Conservation (phyloP, 116 monocot genomes). For the Zostera marina region DNA sequence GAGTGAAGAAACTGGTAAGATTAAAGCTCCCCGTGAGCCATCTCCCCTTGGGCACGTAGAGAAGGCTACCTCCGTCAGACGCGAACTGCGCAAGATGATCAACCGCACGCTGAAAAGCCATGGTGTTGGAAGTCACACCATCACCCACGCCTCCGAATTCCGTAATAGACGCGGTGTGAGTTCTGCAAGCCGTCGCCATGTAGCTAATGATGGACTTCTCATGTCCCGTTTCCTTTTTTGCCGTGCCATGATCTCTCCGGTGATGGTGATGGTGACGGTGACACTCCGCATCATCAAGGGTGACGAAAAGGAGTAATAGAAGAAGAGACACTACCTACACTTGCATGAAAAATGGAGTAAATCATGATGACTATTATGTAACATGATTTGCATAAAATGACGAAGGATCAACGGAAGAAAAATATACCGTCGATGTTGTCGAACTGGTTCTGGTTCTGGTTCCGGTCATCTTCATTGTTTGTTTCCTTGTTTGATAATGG, state of each 20-base stretch:
- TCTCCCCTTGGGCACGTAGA: slow-evolving; percentile 37
- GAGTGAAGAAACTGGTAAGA: slow-evolving; percentile 26
- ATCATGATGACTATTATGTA: too few species aligned
- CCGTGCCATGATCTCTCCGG: neutral
- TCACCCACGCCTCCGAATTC: slow-evolving; percentile 82
- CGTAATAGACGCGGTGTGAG: slow-evolving; percentile 46
- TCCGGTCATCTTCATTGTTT: too few species aligned
- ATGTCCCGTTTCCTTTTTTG: neutral
- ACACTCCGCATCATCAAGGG: neutral
- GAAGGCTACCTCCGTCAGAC: slow-evolving; percentile 30
- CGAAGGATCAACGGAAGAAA: too few species aligned
- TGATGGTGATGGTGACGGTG: neutral
- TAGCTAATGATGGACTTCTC: neutral
- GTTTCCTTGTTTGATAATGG: too few species aligned
- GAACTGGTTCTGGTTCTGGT: too few species aligned
- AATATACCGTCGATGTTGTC: too few species aligned
- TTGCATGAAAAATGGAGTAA: too few species aligned
- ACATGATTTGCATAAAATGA: too few species aligned
- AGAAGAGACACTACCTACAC: too few species aligned
- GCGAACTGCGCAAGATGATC: slow-evolving; percentile 21
- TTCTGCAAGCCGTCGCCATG: slow-evolving; percentile 11
- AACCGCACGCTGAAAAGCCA: slow-evolving; percentile 55
- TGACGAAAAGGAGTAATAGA: too few species aligned
- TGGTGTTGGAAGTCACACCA: slow-evolving; percentile 65
- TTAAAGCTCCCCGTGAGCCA: slow-evolving; percentile 69